Base-by-base conservation (phyloP, 768 basidiomycete species). In the Termitomyces sp. region DNA sequence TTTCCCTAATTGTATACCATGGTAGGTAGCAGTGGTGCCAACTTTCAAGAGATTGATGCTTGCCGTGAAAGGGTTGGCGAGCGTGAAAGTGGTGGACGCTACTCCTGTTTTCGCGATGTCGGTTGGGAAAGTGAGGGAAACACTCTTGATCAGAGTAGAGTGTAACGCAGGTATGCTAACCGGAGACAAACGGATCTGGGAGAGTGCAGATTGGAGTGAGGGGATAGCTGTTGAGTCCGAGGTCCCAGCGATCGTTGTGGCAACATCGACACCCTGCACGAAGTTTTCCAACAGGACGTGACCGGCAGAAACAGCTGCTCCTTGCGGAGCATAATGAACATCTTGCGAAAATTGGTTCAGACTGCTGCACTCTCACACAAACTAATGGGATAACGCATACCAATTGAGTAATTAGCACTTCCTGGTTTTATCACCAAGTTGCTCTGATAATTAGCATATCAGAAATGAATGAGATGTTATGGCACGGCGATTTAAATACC, bases 51-150 rank as follows among this genome's bases (percentile, higher is more conserved):
- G 68, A 65, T 84, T 86, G 67, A 90, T 81, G 65, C 81, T 81
- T 18, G 88, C 86, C 0, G 86, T 88, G 71, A 90, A 90, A 0
- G 87, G 87, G 63, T 90, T 87, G 20, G 74, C 71, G 30, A 90
- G 73, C 0, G 71, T 74, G 65, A 89, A 87, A 1, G 80, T 71
- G 5, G 81, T 72, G n/a, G 76, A 74, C 1, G 86, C 85, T 20
- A 85, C 67, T 13, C 83, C 84, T 1, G 82, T 88, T 60, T 77
- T 70, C 18, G 78, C 81, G 46, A 90, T 85, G 62, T 89, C 70
- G 11, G 72, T 70, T 1, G 87, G 86, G 72, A 90, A 86, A 22
- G 76, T 72, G 33, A 90, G 72, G 1, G 79, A 76, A 1, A 82
- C 78, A 26, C 74, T 76, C 48, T 71, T 73, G 60, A 90, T 83